Conservation (phyloP, 192 early-diverging fungal species). For the Backusella tarrabulga region DNA sequence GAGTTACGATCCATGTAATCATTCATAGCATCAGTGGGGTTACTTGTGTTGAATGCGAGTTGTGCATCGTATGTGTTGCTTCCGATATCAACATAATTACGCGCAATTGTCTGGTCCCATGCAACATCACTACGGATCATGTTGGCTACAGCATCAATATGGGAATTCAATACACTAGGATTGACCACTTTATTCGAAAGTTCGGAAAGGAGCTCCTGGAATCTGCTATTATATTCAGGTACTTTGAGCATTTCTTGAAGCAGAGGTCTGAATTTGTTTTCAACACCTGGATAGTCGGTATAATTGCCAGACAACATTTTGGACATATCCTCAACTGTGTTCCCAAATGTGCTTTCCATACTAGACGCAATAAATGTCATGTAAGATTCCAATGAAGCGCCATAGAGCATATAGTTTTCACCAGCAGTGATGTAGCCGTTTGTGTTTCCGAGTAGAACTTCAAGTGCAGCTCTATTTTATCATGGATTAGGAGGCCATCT, state of each 20-base stretch:
- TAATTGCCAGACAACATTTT: background rate
- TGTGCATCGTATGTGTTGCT: background rate
- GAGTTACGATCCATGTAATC: background rate
- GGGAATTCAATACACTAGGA: background rate
- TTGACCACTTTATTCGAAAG: background rate
- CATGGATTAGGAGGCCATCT: background rate
- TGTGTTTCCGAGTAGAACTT: background rate
- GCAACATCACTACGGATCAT: background rate
- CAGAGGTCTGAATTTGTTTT: background rate
- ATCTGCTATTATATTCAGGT: background rate
- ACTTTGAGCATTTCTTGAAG: background rate
- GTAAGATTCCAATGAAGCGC: background rate
- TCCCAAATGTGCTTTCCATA: slow-evolving; percentile 1
- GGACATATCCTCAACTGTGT: too few relatives aligned
- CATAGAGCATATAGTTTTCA: slow-evolving; percentile 1
- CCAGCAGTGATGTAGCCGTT: background rate
- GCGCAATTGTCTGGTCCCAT: background rate
- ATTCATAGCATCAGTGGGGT: background rate
- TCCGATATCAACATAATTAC: background rate
- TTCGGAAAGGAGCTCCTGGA: background rate
- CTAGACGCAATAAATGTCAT: background rate
- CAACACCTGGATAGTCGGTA: background rate
- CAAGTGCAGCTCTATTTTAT: background rate
- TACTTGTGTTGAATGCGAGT: background rate
- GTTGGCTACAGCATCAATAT: background rate